These are phyloP conservation scores for Arctostaphylos glauca DNA, from an alignment of 148 eudicot genomes.

Conservation along the genomic window DNA sequence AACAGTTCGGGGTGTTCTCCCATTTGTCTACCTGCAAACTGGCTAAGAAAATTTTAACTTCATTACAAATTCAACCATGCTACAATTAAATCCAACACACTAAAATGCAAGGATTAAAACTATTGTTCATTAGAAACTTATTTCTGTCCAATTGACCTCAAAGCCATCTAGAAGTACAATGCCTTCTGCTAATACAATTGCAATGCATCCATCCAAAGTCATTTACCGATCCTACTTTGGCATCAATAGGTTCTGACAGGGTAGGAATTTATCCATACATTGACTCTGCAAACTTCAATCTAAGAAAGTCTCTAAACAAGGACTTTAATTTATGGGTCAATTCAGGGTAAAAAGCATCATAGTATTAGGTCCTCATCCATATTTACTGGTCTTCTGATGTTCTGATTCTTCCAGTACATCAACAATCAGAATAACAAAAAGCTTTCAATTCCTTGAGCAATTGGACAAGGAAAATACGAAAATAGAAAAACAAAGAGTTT, in stretches of 20 bases:
- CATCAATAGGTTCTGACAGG: not conserved
- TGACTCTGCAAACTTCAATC: not conserved
- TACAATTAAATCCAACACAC: not conserved
- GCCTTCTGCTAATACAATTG: not conserved
- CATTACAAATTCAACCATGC: too few relatives aligned
- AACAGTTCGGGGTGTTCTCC: not conserved
- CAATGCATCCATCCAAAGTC: not conserved
- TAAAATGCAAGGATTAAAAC: not conserved
- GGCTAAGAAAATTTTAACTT: not conserved
- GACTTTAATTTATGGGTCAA: not conserved
- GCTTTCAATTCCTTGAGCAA: not conserved
- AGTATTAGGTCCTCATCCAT: not conserved
- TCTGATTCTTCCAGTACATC: not conserved
- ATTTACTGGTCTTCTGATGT: not conserved
- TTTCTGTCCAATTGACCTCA: not conserved
- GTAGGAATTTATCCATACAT: not conserved
- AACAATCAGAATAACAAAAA: not conserved
- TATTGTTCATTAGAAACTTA: not conserved
- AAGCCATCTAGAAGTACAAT: not conserved
- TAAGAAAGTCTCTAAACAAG: not conserved
- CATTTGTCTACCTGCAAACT: not conserved
- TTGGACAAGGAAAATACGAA: not conserved
- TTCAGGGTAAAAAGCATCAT: not conserved
- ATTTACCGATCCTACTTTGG: not conserved
- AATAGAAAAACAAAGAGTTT: not conserved